phyloP scores from a whole-genome alignment of 805 yeast genomes.

The Pichia sporocuriosa region DNA sequence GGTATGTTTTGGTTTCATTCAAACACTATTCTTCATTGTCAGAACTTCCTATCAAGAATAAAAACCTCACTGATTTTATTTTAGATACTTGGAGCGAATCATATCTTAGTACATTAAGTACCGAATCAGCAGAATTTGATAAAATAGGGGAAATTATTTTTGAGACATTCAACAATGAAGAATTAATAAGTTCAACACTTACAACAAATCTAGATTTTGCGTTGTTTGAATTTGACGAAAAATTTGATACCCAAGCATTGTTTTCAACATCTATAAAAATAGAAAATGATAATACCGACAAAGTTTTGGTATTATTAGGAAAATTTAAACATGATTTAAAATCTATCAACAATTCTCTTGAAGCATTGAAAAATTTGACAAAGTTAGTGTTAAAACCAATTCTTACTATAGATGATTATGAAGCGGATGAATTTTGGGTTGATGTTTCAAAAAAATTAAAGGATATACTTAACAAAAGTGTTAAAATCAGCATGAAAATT shows the following conservation, averaged over 20 bases:
- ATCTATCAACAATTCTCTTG: slow-evolving; percentile 19
- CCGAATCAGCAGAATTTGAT: slow-evolving; percentile 16
- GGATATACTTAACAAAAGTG: slow-evolving; percentile 15
- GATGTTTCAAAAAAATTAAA: slow-evolving; percentile 10
- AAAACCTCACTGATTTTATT: slow-evolving; percentile 13
- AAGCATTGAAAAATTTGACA: slow-evolving; percentile 17
- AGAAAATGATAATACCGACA: slow-evolving; percentile 11
- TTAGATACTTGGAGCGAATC: slow-evolving; percentile 17
- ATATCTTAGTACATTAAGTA: slow-evolving; percentile 13
- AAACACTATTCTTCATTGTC: slow-evolving; percentile 28
- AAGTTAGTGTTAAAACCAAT: slow-evolving; percentile 23
- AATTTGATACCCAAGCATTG: slow-evolving; percentile 18
- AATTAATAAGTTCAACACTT: slow-evolving; percentile 7
- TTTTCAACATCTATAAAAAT: slow-evolving; percentile 15
- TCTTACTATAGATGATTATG: slow-evolving; percentile 32
- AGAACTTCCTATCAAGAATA: slow-evolving; percentile 9
- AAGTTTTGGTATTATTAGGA: slow-evolving; percentile 2
- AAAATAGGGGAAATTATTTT: slow-evolving; percentile 18
- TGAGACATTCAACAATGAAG: slow-evolving; percentile 12
- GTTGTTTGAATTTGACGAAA: slow-evolving; percentile 19
- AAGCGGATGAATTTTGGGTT: slow-evolving; percentile 29
- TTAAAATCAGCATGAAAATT: slow-evolving; percentile 9
- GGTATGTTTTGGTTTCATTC: slow-evolving; percentile 21
- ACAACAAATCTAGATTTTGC: slow-evolving; percentile 13
- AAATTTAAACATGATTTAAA: slow-evolving; percentile 16